Base-by-base conservation (phyloP, 2,329 filamentous ascomycete genomes). In the Rhynchosporium graminicola region DNA sequence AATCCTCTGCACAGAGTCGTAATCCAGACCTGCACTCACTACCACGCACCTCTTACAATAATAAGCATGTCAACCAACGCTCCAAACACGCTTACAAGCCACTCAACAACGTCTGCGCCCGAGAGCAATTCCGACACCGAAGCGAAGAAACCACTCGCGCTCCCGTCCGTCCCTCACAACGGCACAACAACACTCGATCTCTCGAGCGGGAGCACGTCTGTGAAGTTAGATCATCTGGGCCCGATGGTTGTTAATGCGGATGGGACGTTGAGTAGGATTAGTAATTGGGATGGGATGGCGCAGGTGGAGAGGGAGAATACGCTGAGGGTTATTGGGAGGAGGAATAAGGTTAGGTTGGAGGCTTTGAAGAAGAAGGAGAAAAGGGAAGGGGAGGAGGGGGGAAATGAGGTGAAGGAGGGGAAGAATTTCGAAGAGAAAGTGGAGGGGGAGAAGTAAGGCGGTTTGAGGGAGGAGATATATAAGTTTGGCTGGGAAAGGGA, bases 211-310 rank as follows among this genome's bases (percentile, higher is more conserved):
- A 72, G 73, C 59, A 73, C 73, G 57, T 61, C 76, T 13, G 73
- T 89, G 48, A 83, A 81, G 56, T 81, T 92, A 8, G 87, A 91
- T 71, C 81, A 85, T 64, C 77, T 92, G 29, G 89, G 90, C 0
- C 90, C 90, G 1, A 79, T 92, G 69, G 88, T 93, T 1, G 86
- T 92, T 60, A 89, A 91, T 74, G 78, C 80, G 64, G 87, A 93
- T 74, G 90, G 90, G 26, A 87, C 87, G 8, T 75, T 92, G 68
- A 86, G 86, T 61, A 82, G 89, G 40, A 89, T 93, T 69, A 77
- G 81, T 42, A 92, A 93, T 74, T 93, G 89, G 89, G 79, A 77
- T 8, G 78, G 86, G 67, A 91, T 92, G 89, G 82, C 83, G 2
- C 84, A 85, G 31, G 80, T 85, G 6, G 89, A 92, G 79, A 81